A percentile compares a stretch with the other conserved stretches of the same genome.
These are phyloP conservation scores for Xylariaceae sp. DNA, from an alignment of 2,329 filamentous ascomycete species.

Conservation along the genomic window DNA sequence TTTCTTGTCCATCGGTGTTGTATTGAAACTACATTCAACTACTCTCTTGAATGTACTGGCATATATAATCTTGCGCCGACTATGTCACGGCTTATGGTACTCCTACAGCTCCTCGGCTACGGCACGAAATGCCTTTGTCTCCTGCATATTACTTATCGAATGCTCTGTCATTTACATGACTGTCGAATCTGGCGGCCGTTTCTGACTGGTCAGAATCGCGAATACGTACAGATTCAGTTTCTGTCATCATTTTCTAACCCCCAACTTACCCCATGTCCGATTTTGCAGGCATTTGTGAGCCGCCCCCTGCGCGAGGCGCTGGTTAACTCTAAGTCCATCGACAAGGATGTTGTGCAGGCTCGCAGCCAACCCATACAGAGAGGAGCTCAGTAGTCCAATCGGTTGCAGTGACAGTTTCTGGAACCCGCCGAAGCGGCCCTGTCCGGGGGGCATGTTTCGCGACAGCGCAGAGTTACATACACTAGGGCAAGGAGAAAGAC, in stretches of 20 bases:
- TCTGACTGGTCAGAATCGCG: too few species aligned
- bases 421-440: constrained; percentile 23
- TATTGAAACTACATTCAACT: too few species aligned
- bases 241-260: constrained; percentile 14
- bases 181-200: too few species aligned
- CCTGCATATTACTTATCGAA: too few species aligned
- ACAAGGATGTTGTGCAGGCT: constrained; percentile 8
- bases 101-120: too few species aligned
- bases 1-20: too few species aligned
- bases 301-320: constrained; percentile 9
- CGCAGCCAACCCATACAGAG: constrained; percentile 6
- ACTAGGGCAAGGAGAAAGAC: constrained; percentile 11
- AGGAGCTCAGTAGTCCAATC: constrained; percentile 18
- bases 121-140: too few species aligned
- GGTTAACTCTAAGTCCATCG: constrained; percentile 9
- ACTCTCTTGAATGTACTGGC: too few species aligned
- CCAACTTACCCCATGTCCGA: constrained; percentile 14
- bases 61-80: too few species aligned
- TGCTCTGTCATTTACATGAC: too few species aligned
- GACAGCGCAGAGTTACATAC: constrained; percentile 15
- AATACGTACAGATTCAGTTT: constrained; percentile 1
- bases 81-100: too few species aligned
- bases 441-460: constrained; percentile 8
- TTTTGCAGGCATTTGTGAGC: constrained; percentile 11
- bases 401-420: constrained; percentile 19